Evolutionary conservation across 441 rosid genomes (phyloP).

Genomic region (Populus tomentosa): DNA sequence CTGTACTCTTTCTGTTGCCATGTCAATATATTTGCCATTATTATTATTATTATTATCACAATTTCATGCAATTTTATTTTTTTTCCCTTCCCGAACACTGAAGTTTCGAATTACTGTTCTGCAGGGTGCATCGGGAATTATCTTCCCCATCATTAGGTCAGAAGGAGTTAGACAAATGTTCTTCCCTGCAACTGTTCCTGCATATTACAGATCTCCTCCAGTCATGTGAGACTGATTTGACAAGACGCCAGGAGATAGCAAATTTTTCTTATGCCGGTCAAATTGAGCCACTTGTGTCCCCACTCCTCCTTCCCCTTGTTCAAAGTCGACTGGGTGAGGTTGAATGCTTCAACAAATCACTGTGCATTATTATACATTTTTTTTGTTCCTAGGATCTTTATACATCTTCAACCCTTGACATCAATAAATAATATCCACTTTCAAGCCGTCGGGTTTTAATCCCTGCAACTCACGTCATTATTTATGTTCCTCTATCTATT

Average conservation of each 20-base stretch:
- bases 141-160: slow-evolving; percentile 79
- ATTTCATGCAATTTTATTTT: background rate
- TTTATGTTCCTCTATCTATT: too few relatives aligned
- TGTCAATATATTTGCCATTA: background rate
- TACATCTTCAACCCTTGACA: background rate
- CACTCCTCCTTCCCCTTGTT: background rate
- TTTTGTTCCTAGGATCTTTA: background rate
- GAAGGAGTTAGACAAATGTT: slow-evolving; percentile 96
- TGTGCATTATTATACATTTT: background rate
- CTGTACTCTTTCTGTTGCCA: background rate
- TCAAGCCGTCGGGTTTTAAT: background rate
- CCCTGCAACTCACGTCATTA: background rate
- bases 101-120: background rate
- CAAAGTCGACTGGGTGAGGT: background rate
- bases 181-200: slow-evolving; percentile 85
- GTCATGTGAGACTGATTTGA: slow-evolving; percentile 13
- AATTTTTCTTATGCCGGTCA: background rate
- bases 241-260: background rate
- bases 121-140: slow-evolving; percentile 86
- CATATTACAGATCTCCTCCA: slow-evolving; percentile 74
- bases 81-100: background rate
- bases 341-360: background rate
- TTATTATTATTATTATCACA: background rate
- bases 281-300: background rate
- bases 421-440: background rate